These are phyloP conservation scores for Cladosporium sp. DNA, from an alignment of 2,329 filamentous ascomycete genomes.

Conservation along the genomic window DNA sequence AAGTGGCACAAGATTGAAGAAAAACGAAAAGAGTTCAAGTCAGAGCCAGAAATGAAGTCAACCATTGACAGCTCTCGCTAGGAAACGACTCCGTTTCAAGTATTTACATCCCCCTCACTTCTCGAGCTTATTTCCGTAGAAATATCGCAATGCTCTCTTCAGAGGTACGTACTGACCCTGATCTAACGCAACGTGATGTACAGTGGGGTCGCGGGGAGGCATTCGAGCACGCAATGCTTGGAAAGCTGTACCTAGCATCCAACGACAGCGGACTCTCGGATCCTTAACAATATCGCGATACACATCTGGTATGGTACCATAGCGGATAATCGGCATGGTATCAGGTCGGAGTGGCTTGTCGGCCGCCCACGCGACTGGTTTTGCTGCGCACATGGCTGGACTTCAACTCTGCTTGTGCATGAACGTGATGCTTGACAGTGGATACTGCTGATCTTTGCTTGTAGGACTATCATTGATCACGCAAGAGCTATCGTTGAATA, in stretches of 20 bases:
- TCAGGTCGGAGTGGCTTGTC: neutral
- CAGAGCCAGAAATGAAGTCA: neutral
- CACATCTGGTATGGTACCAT: neutral
- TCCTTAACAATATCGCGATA: neutral
- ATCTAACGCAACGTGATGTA: neutral
- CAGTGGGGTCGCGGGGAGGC: neutral
- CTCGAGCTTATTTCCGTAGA: neutral
- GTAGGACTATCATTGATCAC: neutral
- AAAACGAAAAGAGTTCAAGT: neutral
- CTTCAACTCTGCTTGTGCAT: neutral
- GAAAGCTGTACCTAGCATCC: neutral
- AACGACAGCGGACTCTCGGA: neutral
- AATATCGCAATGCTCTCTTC: neutral
- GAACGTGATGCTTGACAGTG: neutral
- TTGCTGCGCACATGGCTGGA: neutral
- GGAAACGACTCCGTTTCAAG: neutral
- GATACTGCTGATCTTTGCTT: neutral
- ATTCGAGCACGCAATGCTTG: constrained; percentile 10
- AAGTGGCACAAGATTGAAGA: neutral
- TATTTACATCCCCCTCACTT: neutral
- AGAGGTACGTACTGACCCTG: constrained; percentile 7
- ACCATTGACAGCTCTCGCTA: neutral
- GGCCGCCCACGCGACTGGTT: neutral
- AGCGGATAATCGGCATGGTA: constrained; percentile 2
- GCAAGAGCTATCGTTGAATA: neutral